phyloP scores from a whole-genome alignment of 208 protist genomes.

The Porcisia hertigi region DNA sequence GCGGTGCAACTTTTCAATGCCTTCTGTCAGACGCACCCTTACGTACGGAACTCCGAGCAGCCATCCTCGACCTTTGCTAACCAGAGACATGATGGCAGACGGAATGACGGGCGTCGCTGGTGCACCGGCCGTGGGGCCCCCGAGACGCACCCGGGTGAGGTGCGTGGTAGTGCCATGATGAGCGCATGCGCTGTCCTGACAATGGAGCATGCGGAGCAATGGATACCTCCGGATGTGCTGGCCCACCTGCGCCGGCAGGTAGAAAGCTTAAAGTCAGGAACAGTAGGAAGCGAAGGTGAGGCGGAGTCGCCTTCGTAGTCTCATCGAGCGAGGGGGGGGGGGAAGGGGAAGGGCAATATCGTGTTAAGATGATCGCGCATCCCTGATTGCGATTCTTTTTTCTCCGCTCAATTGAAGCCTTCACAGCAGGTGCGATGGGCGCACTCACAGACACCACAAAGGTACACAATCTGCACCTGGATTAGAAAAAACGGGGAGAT shows the following conservation, averaged over 20 bases:
- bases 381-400: neutral
- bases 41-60: neutral
- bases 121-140: neutral
- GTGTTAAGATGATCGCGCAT: neutral
- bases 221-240: slow-evolving; percentile 14
- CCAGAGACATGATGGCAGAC: neutral
- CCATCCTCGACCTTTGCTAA: neutral
- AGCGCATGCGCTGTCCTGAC: slow-evolving; percentile 22
- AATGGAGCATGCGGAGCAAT: slow-evolving; percentile 24
- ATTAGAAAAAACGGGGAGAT: neutral
- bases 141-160: neutral
- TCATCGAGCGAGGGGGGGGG: neutral
- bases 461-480: neutral
- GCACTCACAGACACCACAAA: neutral
- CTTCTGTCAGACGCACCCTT: neutral
- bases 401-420: neutral
- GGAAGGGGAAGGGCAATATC: too few relatives aligned
- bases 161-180: slow-evolving; percentile 9
- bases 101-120: neutral
- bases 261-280: neutral
- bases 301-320: neutral
- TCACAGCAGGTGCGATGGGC: neutral
- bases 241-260: slow-evolving; percentile 6
- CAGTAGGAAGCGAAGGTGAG: neutral
- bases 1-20: slow-evolving; percentile 22